Conservation (phyloP, 1,139 yeast species). For the Meyerozyma smithsonii region DNA sequence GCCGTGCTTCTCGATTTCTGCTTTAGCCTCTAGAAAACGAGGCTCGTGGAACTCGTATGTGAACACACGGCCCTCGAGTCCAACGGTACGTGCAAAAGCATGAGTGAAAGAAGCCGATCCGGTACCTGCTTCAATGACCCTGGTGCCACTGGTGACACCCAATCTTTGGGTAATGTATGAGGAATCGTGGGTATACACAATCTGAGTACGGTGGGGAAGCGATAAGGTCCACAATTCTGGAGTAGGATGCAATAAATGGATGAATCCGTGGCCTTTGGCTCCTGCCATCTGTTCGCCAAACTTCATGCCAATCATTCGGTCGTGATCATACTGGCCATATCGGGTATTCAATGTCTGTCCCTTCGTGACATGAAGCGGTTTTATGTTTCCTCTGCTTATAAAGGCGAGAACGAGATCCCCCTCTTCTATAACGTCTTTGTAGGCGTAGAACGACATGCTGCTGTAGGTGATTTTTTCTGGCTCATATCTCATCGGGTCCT, state of each 20-base stretch:
- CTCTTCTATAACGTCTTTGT: slow-evolving; percentile 60
- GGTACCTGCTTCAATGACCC: slow-evolving; percentile 95
- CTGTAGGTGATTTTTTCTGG: background rate
- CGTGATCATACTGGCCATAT: slow-evolving; percentile 84
- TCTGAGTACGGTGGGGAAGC: slow-evolving; percentile 95
- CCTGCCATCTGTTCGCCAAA: slow-evolving; percentile 88
- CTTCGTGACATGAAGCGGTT: slow-evolving; percentile 60
- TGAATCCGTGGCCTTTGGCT: slow-evolving; percentile 75
- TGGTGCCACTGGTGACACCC: slow-evolving; percentile 65
- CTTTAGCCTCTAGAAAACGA: slow-evolving; percentile 71
- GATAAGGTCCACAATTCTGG: slow-evolving; percentile 96
- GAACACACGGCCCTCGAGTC: slow-evolving; percentile 57
- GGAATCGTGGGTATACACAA: slow-evolving; percentile 94
- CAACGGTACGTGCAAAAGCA: slow-evolving; percentile 79
- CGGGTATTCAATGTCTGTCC: slow-evolving; percentile 73
- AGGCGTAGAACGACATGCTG: slow-evolving; percentile 42
- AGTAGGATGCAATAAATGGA: slow-evolving; percentile 84
- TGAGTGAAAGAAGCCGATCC: slow-evolving; percentile 97
- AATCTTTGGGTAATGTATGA: slow-evolving; percentile 83
- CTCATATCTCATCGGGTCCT: slow-evolving; percentile 1
- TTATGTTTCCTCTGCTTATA: slow-evolving; percentile 73
- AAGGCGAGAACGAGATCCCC: slow-evolving; percentile 86
- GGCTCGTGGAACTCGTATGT: slow-evolving; percentile 91
- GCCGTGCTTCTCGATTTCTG: slow-evolving; percentile 73
- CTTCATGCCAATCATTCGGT: slow-evolving; percentile 70